phyloP scores from a whole-genome alignment of 371 early-diverging fungal species.

The Mortierella sp. region DNA sequence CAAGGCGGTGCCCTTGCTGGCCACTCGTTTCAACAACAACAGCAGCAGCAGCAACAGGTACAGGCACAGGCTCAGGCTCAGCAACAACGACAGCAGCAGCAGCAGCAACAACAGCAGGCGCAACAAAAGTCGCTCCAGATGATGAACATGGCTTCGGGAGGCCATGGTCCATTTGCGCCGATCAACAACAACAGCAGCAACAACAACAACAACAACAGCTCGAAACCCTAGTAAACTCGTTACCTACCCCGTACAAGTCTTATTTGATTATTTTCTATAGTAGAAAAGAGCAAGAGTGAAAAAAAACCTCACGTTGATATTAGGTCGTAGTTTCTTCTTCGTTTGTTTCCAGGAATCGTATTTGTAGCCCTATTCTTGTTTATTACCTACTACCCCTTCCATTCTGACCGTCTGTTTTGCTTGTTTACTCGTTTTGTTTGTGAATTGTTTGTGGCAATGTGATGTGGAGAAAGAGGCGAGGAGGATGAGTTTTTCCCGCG shows the following conservation, averaged over 20 bases:
- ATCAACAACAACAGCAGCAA: constrained; percentile 18
- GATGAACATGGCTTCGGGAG: constrained; percentile 35
- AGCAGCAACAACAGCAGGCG: constrained; percentile 35
- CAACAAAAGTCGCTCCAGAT: constrained; percentile 42
- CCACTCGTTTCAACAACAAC: constrained; percentile 13
- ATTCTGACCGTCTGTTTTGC: not conserved
- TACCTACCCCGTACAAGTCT: too few relatives aligned
- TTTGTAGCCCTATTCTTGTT: not conserved
- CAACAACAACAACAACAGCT: constrained; percentile 13
- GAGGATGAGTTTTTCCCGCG: not conserved
- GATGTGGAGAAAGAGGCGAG: not conserved
- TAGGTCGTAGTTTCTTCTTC: not conserved
- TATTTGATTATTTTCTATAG: too few relatives aligned
- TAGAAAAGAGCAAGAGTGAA: too few relatives aligned
- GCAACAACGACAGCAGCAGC: constrained; percentile 33
- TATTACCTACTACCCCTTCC: not conserved
- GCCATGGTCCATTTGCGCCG: constrained; percentile 29
- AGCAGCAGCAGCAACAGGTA: not conserved
- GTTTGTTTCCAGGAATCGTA: not conserved
- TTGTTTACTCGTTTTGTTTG: not conserved
- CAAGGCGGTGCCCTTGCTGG: constrained; percentile 14
- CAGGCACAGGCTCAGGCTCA: constrained; percentile 12
- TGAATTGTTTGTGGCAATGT: not conserved
- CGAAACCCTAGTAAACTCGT: constrained; percentile 27
- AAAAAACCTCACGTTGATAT: not conserved